Evolutionary conservation across 2,329 filamentous ascomycete genomes (phyloP), one percentile per base, ranked within the genome.

Genomic region (Waltergamsia citrina): DNA sequence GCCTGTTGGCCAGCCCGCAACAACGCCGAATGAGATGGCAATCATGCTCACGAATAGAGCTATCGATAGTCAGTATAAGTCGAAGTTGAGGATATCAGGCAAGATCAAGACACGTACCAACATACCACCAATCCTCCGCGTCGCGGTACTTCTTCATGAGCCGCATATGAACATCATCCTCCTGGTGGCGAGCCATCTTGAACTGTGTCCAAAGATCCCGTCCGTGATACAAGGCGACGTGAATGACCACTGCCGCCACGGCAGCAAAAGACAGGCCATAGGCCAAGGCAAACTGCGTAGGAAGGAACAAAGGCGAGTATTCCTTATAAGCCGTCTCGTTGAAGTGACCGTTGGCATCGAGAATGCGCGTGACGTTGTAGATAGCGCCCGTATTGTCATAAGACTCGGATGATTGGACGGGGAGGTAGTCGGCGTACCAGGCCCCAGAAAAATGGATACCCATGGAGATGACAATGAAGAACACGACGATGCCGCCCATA

Each of bases 241-340:
- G 72, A 7, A 74, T 62, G 27, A 77, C 53, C 37, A 76, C 74
- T 8, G 75, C 71, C 0, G 74, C 67, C 19, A 82, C 67, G 16
- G 77, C 73, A n/a, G 79, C 79, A 47, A 83, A 83, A 0, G 73
- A 74, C 9, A 82, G 57, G 2, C 77, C 78, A 44, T 83, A 76
- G 7, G 63, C 58, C 24, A 76, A 51, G 3, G 69, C 67, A 39
- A 74, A 83, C 39, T 79, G 77, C 0, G 76, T 69, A 3, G 74
- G 67, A 15, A 83, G 59, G 46, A 72, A 82, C 4, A 81, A 63
- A 2, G 78, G 78, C 15, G 78, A 82, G 51, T 83, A 82, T 16
- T 61, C 59, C 40, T 68, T 59, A 52, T 83, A 83, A 11, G 71
- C 71, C 3, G 62, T 65, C 44, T 69, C 65, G 49, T 81, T 69